Base-by-base conservation (phyloP, 2,329 filamentous ascomycete genomes). In the Aspergillus persii region DNA sequence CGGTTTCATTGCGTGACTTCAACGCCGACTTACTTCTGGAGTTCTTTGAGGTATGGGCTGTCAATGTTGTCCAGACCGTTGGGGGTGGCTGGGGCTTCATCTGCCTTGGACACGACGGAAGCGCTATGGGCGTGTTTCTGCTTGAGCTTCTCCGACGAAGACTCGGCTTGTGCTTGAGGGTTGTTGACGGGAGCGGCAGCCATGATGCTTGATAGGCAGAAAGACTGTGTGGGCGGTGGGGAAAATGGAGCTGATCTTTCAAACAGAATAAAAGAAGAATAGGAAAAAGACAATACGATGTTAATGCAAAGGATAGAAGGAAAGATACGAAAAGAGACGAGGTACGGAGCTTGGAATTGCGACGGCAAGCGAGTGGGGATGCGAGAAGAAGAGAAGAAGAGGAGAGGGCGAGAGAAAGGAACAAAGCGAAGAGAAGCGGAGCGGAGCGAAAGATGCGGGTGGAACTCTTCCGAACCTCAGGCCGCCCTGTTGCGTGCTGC, bases 1-100 rank as follows among this genome's bases (percentile, higher is more conserved):
- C 12, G 15, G 6, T n/a, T 41, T 8, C 36, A 41, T 41, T 41
- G 36, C 3, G 36, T 41, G 36, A 8, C 36, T n/a, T n/a, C 15
- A n/a, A 15, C 36, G 36, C 36, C 36, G 36, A 12, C 87, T 74
- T 80, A 96, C 93, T 96, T 97, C 73, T 94, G 87, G 53, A 98
- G 83, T 75, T 98, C 94, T 74, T 88, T 92, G 73, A 97, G 84
- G 78, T 94, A 92, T 44, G 87, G 82, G 70, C 86, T 92, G 74
- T 97, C 93, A 62, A 80, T 81, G 61, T 86, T 86, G 58, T 91
- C 87, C 53, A 79, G 76, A 60, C 81, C 81, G 69, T 87, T 86
- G 60, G 80, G 27, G 26, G 51, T 51, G 29, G 30, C 51, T 8
- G 31, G 77, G 31, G 82, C 75, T 7, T 80, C 78, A 6, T 72